Conservation (phyloP, 345 rosid genomes). For the Citrus australasica region DNA sequence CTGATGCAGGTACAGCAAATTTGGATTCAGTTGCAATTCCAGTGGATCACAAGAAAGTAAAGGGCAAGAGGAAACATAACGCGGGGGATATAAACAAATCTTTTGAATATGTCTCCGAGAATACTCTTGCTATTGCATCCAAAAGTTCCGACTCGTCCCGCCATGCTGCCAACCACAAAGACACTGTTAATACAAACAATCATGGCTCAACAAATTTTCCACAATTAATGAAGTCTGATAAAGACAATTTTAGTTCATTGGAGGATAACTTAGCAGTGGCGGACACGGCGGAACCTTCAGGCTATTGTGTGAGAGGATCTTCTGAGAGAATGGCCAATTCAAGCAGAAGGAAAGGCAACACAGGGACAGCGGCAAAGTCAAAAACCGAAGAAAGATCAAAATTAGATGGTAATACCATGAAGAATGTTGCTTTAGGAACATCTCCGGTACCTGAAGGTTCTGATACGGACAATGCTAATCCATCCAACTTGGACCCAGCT, state of each 20-base stretch:
- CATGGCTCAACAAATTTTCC: background rate
- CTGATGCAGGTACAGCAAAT: constrained; percentile 16
- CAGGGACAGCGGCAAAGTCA: constrained; percentile 1
- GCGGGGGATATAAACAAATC: background rate
- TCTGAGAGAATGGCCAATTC: constrained; percentile 5
- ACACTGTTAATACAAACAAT: background rate
- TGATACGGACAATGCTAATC: background rate
- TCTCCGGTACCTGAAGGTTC: background rate
- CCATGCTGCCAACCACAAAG: background rate
- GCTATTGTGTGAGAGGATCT: constrained; percentile 11
- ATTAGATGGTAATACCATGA: background rate
- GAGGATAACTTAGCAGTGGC: background rate
- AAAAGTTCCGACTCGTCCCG: constrained; percentile 5
- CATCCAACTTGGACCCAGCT: background rate
- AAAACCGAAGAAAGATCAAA: constrained; percentile 10
- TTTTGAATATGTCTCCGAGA: background rate
- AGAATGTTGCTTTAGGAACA: background rate
- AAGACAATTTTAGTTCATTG: constrained; percentile 8
- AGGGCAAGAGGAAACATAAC: background rate
- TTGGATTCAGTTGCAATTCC: constrained; percentile 16
- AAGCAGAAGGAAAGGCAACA: background rate
- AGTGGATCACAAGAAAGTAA: constrained; percentile 8
- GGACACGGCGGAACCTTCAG: constrained; percentile 1
- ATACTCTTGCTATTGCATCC: background rate
- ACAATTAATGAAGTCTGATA: background rate